These are phyloP conservation scores for Eimeria acervulina DNA, from an alignment of 169 alveolate species.

Conservation along the genomic window DNA sequence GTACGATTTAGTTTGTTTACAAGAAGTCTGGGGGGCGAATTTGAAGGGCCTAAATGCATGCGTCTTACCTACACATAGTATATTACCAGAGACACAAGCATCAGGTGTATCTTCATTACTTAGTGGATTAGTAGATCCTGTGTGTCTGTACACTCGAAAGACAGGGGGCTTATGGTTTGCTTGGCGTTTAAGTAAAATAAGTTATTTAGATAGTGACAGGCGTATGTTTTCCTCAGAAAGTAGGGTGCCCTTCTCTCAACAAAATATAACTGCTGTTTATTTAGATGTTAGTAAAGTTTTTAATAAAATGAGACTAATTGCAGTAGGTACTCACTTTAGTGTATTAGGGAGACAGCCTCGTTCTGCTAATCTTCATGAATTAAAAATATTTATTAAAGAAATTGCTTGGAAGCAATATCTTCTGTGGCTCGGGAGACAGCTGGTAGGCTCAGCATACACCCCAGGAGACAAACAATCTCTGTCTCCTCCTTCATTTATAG, in stretches of 20 bases:
- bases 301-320: constrained; percentile 16
- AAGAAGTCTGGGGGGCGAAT: constrained; percentile 85
- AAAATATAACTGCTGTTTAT: constrained; percentile 73
- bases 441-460: neutral
- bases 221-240: constrained; percentile 24
- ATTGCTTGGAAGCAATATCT: constrained; percentile 72
- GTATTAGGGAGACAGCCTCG: constrained; percentile 52
- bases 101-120: neutral
- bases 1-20: constrained; percentile 81
- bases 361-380: neutral
- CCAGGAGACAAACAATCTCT: neutral
- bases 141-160: constrained; percentile 56
- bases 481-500: constrained; percentile 21
- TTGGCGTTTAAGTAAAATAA: constrained; percentile 68
- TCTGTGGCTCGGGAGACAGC: constrained; percentile 45
- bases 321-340: constrained; percentile 75
- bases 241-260: constrained; percentile 75
- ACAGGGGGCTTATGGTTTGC: constrained; percentile 85
- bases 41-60: constrained; percentile 51
- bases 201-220: constrained; percentile 10
- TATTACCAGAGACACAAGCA: constrained; percentile 80
- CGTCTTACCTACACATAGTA: constrained; percentile 80
- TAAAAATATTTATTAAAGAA: neutral
- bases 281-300: constrained; percentile 65
- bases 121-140: constrained; percentile 70